Base-by-base conservation (phyloP, 139 green algal genomes). In the Coccomyxa sp. region DNA sequence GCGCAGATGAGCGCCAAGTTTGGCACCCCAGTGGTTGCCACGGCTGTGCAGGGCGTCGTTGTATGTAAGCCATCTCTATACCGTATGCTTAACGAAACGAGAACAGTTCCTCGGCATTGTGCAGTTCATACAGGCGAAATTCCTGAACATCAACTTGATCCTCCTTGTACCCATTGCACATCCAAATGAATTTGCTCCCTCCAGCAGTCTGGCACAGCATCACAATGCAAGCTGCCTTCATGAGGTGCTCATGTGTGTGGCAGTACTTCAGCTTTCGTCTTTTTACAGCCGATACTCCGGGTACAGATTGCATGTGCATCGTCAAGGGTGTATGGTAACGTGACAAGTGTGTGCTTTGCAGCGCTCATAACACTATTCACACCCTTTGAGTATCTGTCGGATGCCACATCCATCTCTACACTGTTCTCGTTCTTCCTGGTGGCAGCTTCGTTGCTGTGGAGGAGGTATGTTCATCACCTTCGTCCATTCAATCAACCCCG, bases 351-450 rank as follows among this genome's bases (percentile, higher is more conserved):
- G 8, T 73, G n/a, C 6, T 34, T n/a, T 35, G 70, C 70, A 75
- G 70, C 70, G 35, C 29, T n/a, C 33, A 39, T 75, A 27, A 39
- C 70, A 39, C 70, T 75, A 36, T 29, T 75, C 36, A 75, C 70
- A 14, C 36, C 36, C 14, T 75, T 75, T 39, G 70, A 75, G 37
- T 39, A 75, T 27, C 70, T 75, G 36, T 75, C 40, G 36, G 70
- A 55, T 36, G 54, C 54, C 36, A 75, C 70, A 7, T 55, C 36
- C 70, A 55, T 39, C 70, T 39, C 40, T 27, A n/a, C 70, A 8
- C 70, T 75, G 36, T 55, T 75, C 36, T 55, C 35, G 36, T 75
- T 75, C 33, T 75, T 39, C 10, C 35, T 75, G 2, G 40, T 39
- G 16, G 70, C 70, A 9, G 36, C 37, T 35, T 35, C 33, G 37